Conservation (phyloP, 2,329 filamentous ascomycete species). For the Neodidymelliopsis sp. region DNA sequence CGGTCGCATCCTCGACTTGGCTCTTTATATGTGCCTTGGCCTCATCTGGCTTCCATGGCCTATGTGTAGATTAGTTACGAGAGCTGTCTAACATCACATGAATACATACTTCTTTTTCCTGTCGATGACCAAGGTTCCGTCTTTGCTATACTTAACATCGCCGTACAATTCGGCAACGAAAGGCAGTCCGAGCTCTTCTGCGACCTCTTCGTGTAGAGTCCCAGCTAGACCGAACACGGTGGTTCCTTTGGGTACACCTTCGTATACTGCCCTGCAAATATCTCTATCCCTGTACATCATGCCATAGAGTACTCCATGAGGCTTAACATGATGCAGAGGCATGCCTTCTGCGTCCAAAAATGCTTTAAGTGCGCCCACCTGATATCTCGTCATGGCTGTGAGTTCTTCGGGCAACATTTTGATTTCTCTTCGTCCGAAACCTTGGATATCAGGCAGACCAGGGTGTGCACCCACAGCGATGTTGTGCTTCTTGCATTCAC, state of each 20-base stretch:
- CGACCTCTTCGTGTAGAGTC: conserved; percentile 62
- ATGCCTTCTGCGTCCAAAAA: conserved; percentile 66
- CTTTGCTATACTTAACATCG: conserved; percentile 63
- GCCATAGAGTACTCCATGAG: conserved; percentile 67
- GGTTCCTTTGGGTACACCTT: conserved; percentile 59
- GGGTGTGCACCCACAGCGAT: conserved; percentile 69
- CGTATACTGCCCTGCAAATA: conserved; percentile 61
- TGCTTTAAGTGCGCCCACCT: conserved; percentile 68
- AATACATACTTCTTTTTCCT: conserved; percentile 62
- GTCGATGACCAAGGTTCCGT: conserved; percentile 62
- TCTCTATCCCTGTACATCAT: conserved; percentile 63
- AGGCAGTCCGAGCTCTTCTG: conserved; percentile 60
- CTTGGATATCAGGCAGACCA: conserved; percentile 69
- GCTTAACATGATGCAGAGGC: conserved; percentile 67
- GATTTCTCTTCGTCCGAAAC: conserved; percentile 70
- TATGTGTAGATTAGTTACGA: conserved; percentile 18
- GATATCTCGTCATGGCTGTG: conserved; percentile 66
- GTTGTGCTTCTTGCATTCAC: conserved; percentile 63
- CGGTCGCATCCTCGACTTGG: conserved; percentile 51
- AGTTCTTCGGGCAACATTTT: conserved; percentile 64
- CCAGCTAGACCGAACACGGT: conserved; percentile 64
- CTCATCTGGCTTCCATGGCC: conserved; percentile 54
- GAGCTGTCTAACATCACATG: neutral
- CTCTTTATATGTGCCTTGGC: conserved; percentile 50
- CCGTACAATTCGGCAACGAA: conserved; percentile 64